Evolutionary conservation across 768 basidiomycete species (phyloP).

Genomic region (Floccularia luteovirens): DNA sequence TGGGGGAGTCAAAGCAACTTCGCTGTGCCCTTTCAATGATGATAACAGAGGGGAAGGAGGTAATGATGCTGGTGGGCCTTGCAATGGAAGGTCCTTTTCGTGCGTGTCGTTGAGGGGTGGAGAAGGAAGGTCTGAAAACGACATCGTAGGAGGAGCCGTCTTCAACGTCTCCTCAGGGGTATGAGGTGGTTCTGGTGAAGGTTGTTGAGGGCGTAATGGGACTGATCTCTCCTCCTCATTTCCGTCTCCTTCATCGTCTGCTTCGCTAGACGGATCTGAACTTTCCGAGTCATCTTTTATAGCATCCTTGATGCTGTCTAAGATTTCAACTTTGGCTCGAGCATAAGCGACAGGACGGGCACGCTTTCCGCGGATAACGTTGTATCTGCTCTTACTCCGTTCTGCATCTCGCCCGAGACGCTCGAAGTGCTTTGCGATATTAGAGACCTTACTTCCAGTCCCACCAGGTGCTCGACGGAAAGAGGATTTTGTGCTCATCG

Average conservation of each 20-base stretch:
- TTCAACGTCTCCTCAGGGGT: slow-evolving; percentile 13
- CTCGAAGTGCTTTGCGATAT: slow-evolving; percentile 88
- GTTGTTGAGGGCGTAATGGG: slow-evolving; percentile 16
- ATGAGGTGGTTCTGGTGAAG: slow-evolving; percentile 17
- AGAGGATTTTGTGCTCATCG: slow-evolving; percentile 38
- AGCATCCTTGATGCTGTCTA: slow-evolving; percentile 87
- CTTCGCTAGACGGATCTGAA: slow-evolving; percentile 56
- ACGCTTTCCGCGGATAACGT: slow-evolving; percentile 79
- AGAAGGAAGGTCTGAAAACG: slow-evolving; percentile 8
- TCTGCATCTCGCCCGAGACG: slow-evolving; percentile 71
- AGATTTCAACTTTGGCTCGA: slow-evolving; percentile 79
- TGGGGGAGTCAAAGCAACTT: slow-evolving; percentile 35
- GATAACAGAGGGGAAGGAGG: slow-evolving; percentile 54
- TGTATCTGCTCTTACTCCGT: slow-evolving; percentile 69
- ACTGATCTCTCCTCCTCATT: slow-evolving; percentile 31
- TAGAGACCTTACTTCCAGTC: slow-evolving; percentile 69
- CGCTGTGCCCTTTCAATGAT: slow-evolving; percentile 26
- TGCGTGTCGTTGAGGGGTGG: slow-evolving; percentile 6
- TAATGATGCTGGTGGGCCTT: slow-evolving; percentile 24
- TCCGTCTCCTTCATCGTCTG: slow-evolving; percentile 48
- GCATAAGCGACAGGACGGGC: slow-evolving; percentile 89
- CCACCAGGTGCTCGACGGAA: slow-evolving; percentile 45
- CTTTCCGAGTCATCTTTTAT: slow-evolving; percentile 77
- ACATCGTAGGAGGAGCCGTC: slow-evolving; percentile 14
- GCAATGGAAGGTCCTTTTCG: slow-evolving; percentile 7